Evolutionary conservation across 2,329 filamentous ascomycete genomes (phyloP).

Genomic region (Ascochyta lentis): DNA sequence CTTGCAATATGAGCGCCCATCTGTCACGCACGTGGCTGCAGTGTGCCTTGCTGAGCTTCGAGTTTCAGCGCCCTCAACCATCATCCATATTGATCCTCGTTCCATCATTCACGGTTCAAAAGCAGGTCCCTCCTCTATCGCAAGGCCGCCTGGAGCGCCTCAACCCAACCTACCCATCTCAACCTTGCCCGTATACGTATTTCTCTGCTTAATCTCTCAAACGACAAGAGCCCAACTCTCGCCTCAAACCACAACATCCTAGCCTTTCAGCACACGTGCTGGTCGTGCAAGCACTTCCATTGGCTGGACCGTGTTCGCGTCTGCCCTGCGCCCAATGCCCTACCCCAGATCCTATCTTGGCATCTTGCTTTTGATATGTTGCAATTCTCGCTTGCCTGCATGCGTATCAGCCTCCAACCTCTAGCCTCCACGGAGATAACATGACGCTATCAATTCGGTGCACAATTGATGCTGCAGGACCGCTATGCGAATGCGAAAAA

Average conservation of each 20-base stretch:
- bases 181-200: not conserved
- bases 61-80: not conserved
- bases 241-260: not conserved
- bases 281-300: not conserved
- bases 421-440: conserved; percentile 4
- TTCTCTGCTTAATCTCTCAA: not conserved
- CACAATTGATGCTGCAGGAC: not conserved
- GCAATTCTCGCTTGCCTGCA: not conserved
- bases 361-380: conserved; percentile 7
- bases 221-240: not conserved
- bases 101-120: not conserved
- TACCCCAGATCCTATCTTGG: conserved; percentile 2
- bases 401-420: conserved; percentile 1
- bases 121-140: not conserved
- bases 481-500: not conserved
- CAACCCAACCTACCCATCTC: not conserved
- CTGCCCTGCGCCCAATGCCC: not conserved
- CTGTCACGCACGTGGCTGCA: not conserved
- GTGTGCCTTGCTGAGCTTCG: not conserved
- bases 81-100: not conserved
- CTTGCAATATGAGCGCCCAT: not conserved
- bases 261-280: conserved; percentile 2
- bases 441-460: not conserved
- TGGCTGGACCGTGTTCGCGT: not conserved
- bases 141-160: not conserved